phyloP scores from a whole-genome alignment of 345 rosid genomes.

The Gossypium longicalyx region DNA sequence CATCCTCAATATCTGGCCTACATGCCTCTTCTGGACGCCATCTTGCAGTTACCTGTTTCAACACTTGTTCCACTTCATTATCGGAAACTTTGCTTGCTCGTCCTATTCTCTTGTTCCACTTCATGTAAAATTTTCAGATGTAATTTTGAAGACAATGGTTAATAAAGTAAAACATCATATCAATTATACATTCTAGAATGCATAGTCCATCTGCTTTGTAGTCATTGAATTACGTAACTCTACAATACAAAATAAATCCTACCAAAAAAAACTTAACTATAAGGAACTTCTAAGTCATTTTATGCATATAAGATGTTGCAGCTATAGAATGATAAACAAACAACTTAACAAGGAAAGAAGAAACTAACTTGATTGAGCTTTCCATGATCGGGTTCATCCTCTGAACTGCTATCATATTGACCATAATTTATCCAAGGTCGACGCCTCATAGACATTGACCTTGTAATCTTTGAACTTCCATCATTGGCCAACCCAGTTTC shows the following conservation, averaged over 20 bases:
- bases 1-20: constrained; percentile 73
- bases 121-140: neutral
- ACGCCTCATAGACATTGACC: constrained; percentile 49
- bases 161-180: neutral
- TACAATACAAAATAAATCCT: neutral
- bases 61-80: constrained; percentile 7
- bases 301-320: neutral
- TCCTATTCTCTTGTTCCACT: too few species aligned
- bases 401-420: constrained; percentile 37
- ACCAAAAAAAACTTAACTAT: constrained; percentile 3
- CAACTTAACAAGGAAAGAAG: constrained; percentile 2
- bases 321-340: neutral
- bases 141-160: constrained; percentile 9
- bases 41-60: constrained; percentile 63
- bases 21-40: constrained; percentile 74
- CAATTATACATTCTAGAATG: constrained; percentile 1
- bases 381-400: constrained; percentile 42
- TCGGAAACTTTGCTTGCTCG: neutral
- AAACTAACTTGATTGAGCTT: constrained; percentile 55
- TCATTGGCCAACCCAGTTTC: constrained; percentile 34
- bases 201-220: neutral
- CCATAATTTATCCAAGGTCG: constrained; percentile 61
- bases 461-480: constrained; percentile 37
- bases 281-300: neutral
- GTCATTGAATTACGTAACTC: neutral